Conservation (phyloP, 192 early-diverging fungal genomes). For the Chytriomyces sp. region DNA sequence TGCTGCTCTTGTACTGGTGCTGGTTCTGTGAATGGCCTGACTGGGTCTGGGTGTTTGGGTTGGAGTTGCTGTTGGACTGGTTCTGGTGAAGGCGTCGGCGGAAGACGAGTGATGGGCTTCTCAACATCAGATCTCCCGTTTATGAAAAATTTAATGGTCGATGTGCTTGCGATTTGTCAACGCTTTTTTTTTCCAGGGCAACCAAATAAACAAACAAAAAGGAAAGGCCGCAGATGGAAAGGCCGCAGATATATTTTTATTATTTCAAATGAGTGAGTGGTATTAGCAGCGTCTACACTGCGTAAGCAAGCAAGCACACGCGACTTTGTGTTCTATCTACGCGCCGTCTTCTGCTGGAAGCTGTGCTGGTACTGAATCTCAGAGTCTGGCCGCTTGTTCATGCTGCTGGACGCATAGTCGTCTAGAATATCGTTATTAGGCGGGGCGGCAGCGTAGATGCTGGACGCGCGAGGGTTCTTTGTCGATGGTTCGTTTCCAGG, state of each 20-base stretch:
- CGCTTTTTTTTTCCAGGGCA: background rate
- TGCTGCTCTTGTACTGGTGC: background rate
- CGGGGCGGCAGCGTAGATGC: background rate
- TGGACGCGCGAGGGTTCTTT: background rate
- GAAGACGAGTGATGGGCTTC: background rate
- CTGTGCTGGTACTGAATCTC: background rate
- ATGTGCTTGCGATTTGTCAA: background rate
- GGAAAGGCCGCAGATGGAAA: constrained; percentile 1
- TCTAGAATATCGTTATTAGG: background rate
- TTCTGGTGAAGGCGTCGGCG: background rate
- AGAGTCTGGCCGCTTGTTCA: background rate
- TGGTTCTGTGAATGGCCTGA: too few relatives aligned
- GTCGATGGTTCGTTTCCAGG: background rate
- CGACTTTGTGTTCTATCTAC: too few relatives aligned
- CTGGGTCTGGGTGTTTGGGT: too few relatives aligned
- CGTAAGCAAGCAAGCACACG: too few relatives aligned
- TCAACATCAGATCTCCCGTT: background rate
- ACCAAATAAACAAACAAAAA: background rate
- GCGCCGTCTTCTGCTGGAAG: too few relatives aligned
- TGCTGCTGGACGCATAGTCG: background rate
- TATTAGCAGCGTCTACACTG: too few relatives aligned
- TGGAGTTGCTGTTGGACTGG: background rate
- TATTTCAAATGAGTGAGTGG: too few relatives aligned
- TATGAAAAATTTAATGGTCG: background rate
- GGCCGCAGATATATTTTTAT: background rate